These are phyloP conservation scores for Peribolospora kevripleyi DNA, from an alignment of 768 basidiomycete species.

Conservation along the genomic window DNA sequence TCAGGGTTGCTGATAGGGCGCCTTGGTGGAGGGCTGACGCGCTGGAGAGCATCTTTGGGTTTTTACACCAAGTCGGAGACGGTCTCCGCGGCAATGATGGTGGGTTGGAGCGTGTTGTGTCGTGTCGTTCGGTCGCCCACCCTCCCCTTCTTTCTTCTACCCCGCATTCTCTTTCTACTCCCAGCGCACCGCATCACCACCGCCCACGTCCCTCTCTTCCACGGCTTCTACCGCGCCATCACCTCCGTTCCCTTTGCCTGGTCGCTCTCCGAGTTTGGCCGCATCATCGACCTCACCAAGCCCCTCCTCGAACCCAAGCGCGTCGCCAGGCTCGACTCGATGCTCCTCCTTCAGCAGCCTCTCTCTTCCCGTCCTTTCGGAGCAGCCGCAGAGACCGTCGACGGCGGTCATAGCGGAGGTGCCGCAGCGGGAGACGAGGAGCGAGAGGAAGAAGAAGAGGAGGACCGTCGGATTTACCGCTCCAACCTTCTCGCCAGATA, in stretches of 20 bases:
- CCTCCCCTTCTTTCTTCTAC: no score
- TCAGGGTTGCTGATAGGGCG: no score
- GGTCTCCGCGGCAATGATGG: no score
- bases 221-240: conserved; percentile 67
- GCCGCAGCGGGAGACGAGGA: no score
- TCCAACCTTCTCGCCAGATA: conserved; percentile 32
- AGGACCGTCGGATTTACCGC: conserved; percentile 9
- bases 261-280: conserved; percentile 40
- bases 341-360: conserved; percentile 23
- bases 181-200: conserved; percentile 47
- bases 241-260: conserved; percentile 54
- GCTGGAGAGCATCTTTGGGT: no score
- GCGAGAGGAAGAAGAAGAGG: background rate
- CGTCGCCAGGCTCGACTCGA: conserved; percentile 47
- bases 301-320: conserved; percentile 38
- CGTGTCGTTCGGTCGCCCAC: no score
- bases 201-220: conserved; percentile 53
- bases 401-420: no score
- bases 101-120: no score
- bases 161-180: no score
- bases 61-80: no score
- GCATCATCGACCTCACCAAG: conserved; percentile 31
- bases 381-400: no score
- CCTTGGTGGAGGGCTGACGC: no score
- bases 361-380: background rate